phyloP scores from a whole-genome alignment of 306 rosid genomes.

The barrel medic (Medicago truncatula) region MtrunA17r5.0-ANR NC_053045.1:42189001-42189500 shows the following conservation, averaged over 20 bases:
- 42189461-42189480: background rate
- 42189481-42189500: constrained; percentile 67
- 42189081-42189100: background rate
- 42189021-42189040: background rate
- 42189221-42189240: constrained; percentile 30
- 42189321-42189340: constrained; percentile 56
- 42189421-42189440: constrained; percentile 30
- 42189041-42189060: background rate
- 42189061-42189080: background rate
- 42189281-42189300: background rate
- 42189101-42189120: constrained; percentile 3
- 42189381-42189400: constrained; percentile 85
- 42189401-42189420: constrained; percentile 55
- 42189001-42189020: too few species aligned
- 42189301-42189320: background rate
- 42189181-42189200: constrained; percentile 34
- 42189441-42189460: constrained; percentile 27
- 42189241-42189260: constrained; percentile 19
- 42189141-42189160: background rate
- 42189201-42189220: background rate
- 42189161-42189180: constrained; percentile 34
- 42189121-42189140: background rate
- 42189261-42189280: background rate
- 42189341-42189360: constrained; percentile 86
- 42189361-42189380: constrained; percentile 97